Evolutionary conservation across 2,329 filamentous ascomycete genomes (phyloP).

Genomic region (Nigrospora oryzae): DNA sequence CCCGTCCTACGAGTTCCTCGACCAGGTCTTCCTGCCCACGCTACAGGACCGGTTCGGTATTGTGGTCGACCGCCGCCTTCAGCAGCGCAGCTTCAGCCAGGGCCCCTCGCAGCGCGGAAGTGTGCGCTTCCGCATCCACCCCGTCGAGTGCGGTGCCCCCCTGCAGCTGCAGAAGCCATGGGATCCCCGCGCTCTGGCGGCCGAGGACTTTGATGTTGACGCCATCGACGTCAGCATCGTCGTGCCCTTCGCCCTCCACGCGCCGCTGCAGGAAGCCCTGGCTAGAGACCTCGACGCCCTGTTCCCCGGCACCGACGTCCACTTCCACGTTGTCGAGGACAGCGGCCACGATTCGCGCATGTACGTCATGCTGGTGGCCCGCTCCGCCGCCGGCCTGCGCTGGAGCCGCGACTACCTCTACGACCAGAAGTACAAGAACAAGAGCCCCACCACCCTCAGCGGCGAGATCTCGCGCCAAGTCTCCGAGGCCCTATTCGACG

Average conservation of each 20-base stretch:
- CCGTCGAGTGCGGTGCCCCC: slow-evolving; percentile 24
- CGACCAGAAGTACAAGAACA: slow-evolving; percentile 30
- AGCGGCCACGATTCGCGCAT: slow-evolving; percentile 41
- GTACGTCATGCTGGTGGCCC: slow-evolving; percentile 49
- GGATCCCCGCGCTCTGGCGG: slow-evolving; percentile 1
- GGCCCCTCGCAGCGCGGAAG: slow-evolving; percentile 32
- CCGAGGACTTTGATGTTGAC: slow-evolving; percentile 24
- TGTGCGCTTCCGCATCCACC: slow-evolving; percentile 35
- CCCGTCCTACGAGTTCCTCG: slow-evolving; percentile 52
- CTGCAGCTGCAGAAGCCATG: slow-evolving; percentile 26
- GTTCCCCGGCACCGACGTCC: slow-evolving; percentile 34
- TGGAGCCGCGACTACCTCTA: slow-evolving; percentile 41
- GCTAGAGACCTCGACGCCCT: slow-evolving; percentile 26
- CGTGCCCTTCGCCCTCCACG: slow-evolving; percentile 34
- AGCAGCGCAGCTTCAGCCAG: slow-evolving; percentile 40
- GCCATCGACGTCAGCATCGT: slow-evolving; percentile 43
- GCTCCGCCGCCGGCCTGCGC: slow-evolving; percentile 24
- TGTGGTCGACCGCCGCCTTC: slow-evolving; percentile 32
- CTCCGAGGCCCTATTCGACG: slow-evolving; percentile 33
- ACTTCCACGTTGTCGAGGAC: slow-evolving; percentile 39
- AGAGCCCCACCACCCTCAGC: slow-evolving; percentile 22
- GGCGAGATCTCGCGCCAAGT: slow-evolving; percentile 34
- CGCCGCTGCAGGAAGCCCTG: slow-evolving; percentile 30
- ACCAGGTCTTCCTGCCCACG: slow-evolving; percentile 50
- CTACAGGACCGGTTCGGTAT: slow-evolving; percentile 43